Conservation (phyloP, 1,139 yeast genomes). For the Saccharomyces pastorianus region DNA sequence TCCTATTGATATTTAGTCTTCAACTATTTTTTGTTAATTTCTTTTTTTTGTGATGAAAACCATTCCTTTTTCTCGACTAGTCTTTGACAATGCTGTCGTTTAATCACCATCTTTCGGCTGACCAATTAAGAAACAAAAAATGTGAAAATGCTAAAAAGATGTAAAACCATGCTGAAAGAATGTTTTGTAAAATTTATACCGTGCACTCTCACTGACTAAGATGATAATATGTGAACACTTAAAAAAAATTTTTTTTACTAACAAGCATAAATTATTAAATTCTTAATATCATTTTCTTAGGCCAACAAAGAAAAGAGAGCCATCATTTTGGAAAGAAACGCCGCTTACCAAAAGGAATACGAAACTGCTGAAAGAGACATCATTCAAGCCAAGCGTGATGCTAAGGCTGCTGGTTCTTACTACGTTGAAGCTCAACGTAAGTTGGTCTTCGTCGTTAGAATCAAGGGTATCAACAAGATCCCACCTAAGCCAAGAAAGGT, state of each 20-base stretch:
- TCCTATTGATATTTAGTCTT: not conserved
- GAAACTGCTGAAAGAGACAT: constrained; percentile 89
- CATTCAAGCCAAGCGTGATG: constrained; percentile 89
- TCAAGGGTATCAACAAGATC: constrained; percentile 99
- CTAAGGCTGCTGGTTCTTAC: constrained; percentile 93
- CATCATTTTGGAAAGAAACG: constrained; percentile 94
- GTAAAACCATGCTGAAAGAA: not conserved
- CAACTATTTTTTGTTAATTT: too few relatives aligned
- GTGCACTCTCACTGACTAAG: too few relatives aligned
- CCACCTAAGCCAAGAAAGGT: constrained; percentile 99
- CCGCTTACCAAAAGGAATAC: constrained; percentile 97
- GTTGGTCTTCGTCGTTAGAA: constrained; percentile 95
- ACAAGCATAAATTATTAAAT: constrained; percentile 17
- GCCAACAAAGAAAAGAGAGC: constrained; percentile 88
- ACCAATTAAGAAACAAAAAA: not conserved
- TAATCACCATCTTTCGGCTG: constrained; percentile 1
- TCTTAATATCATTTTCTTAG: constrained; percentile 33
- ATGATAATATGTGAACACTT: too few relatives aligned
- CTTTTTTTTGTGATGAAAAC: not conserved
- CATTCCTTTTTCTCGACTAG: not conserved
- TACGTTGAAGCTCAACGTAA: constrained; percentile 96
- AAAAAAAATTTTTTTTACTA: too few relatives aligned
- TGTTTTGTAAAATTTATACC: not conserved
- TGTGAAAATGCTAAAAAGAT: not conserved
- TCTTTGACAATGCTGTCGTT: constrained; percentile 1